Evolutionary conservation across 345 rosid genomes (phyloP), one percentile per base, ranked within the genome.

Genomic region (Eucalyptus microcorys): DNA sequence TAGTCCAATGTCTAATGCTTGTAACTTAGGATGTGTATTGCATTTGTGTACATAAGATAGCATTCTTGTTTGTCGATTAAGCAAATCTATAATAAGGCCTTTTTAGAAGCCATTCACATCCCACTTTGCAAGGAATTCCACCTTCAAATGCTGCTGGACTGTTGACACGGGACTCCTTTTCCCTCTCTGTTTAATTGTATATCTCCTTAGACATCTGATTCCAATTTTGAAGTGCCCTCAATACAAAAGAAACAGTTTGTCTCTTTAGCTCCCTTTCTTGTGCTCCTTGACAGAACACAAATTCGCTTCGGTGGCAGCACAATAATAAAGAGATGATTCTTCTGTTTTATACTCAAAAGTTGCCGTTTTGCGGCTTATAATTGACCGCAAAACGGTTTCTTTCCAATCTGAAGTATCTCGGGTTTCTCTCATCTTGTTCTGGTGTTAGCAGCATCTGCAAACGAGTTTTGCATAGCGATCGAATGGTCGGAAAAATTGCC

Each of bases 31-130:
- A 90, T 81, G 89, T 94, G 90, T 90, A 86, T 93, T 93, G 26
- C 52, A 90, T 89, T 88, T 59, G 49, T 92, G 91, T 94, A 92
- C 92, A 92, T 91, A 93, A 76, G 47, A 76, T 76, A 40, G 84
- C 30, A 76, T 76, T 76, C 15, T 76, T 76, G 30, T 76, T 76
- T 76, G 84, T 24, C 47, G 15, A 76, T 37, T 76, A 76, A 76
- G 83, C 83, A 76, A 40, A 40, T 40, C 30, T 40, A 76, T 76
- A 76, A 76, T 76, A 76, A 76, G 84, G 84, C 84, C 84, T 76
- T 40, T 76, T 19, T 76, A 76, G 64, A 91, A 81, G 48, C 37
- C 90, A 76, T 68, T 89, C 59, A 86, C 49, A 80, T 88, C 66
- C 9, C 84, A 21, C 47, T 40, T 76, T 26, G 47, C 22, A 76